Evolutionary conservation across 2,329 filamentous ascomycete species (phyloP).

Genomic region (Corynespora cassiicola): DNA sequence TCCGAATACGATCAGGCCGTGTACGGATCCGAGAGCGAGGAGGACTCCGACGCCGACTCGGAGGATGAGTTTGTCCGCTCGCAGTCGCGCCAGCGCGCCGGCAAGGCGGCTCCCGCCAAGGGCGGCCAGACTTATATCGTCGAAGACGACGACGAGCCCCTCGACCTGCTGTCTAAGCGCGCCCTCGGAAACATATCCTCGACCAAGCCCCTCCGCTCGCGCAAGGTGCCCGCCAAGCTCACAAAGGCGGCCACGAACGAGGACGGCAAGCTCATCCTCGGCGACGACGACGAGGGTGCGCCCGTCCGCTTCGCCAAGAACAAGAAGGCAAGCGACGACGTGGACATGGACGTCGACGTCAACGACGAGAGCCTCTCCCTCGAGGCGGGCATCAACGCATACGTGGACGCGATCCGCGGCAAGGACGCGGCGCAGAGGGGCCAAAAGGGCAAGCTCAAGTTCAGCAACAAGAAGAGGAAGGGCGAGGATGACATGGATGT

Average conservation of each 20-base stretch:
- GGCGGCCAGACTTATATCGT: conserved; percentile 80
- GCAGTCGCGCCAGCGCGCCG: conserved; percentile 31
- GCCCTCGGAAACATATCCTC: conserved; percentile 93
- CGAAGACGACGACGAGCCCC: conserved; percentile 91
- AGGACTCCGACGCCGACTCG: conserved; percentile 59
- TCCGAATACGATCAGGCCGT: conserved; percentile 97
- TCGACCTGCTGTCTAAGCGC: conserved; percentile 88
- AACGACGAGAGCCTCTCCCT: conserved; percentile 54
- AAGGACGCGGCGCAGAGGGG: conserved; percentile 64
- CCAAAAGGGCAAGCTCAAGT: conserved; percentile 66
- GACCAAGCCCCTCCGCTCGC: conserved; percentile 76
- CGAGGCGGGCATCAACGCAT: conserved; percentile 64
- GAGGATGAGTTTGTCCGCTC: conserved; percentile 45
- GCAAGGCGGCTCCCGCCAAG: conserved; percentile 53
- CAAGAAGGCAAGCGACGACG: conserved; percentile 47
- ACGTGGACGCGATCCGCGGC: conserved; percentile 66
- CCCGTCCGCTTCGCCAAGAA: conserved; percentile 24
- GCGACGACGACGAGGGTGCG: conserved; percentile 50
- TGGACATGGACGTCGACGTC: conserved; percentile 66
- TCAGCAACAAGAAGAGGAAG: conserved; percentile 58
- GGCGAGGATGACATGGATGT: conserved; percentile 56
- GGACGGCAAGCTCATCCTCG: conserved; percentile 82
- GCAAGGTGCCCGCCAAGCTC: conserved; percentile 54
- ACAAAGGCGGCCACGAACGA: conserved; percentile 62
- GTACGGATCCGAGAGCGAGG: conserved; percentile 71